phyloP scores from a whole-genome alignment of 2,329 filamentous ascomycete genomes.

The Penicillium oxalicum region DNA sequence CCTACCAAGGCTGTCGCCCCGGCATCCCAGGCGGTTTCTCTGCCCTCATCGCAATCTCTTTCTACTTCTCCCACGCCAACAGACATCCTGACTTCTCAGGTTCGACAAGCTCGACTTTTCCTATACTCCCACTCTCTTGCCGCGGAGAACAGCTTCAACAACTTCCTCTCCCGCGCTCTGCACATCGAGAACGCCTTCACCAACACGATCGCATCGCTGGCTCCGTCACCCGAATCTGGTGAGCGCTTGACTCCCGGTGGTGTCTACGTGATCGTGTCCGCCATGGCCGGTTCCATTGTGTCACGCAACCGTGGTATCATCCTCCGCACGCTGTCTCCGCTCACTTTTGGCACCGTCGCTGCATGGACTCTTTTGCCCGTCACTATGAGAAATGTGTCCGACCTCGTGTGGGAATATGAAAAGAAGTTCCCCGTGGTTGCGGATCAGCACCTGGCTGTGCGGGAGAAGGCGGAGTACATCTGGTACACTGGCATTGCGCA shows the following conservation, averaged over 20 bases:
- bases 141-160: slow-evolving; percentile 78
- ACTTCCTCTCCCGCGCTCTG: slow-evolving; percentile 72
- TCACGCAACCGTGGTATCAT: slow-evolving; percentile 81
- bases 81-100: slow-evolving; percentile 77
- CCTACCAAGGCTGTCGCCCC: slow-evolving; percentile 17
- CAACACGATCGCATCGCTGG: slow-evolving; percentile 78
- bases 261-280: slow-evolving; percentile 86
- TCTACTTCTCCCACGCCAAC: slow-evolving; percentile 65
- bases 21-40: slow-evolving; percentile 13
- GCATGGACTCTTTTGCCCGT: slow-evolving; percentile 80
- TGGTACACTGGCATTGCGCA: slow-evolving; percentile 70
- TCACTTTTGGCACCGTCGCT: slow-evolving; percentile 73
- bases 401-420: slow-evolving; percentile 89
- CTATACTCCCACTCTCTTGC: slow-evolving; percentile 68
- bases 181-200: slow-evolving; percentile 85
- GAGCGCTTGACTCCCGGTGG: slow-evolving; percentile 85
- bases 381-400: slow-evolving; percentile 82
- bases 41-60: slow-evolving; percentile 15
- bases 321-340: slow-evolving; percentile 68
- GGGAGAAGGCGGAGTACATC: slow-evolving; percentile 62
- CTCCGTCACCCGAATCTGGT: slow-evolving; percentile 75
- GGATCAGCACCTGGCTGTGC: slow-evolving; percentile 69
- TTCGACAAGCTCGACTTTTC: slow-evolving; percentile 72
- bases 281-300: slow-evolving; percentile 92
- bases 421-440: slow-evolving; percentile 76